Evolutionary conservation across 2,329 filamentous ascomycete species (phyloP).

Genomic region (Colletotrichum sp.): DNA sequence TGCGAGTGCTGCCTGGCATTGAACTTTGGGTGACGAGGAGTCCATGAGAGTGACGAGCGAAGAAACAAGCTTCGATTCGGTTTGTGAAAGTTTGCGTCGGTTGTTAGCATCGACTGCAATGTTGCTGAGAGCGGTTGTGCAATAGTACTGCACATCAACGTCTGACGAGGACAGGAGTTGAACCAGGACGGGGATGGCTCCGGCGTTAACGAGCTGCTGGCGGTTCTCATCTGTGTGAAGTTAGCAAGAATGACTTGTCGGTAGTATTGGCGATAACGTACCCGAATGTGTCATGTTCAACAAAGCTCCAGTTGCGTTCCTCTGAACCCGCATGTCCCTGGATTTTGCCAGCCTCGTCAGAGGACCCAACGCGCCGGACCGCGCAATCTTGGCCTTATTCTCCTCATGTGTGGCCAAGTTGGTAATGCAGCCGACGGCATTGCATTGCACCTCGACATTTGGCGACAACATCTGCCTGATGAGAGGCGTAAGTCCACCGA

Average conservation of each 20-base stretch:
- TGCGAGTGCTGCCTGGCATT: constrained; percentile 94
- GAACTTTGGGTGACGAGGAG: constrained; percentile 94
- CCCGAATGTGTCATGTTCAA: constrained; percentile 99
- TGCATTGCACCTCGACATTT: constrained; percentile 99
- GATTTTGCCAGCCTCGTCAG: constrained; percentile 93
- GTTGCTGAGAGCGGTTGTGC: constrained; percentile 97
- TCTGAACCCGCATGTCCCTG: constrained; percentile 97
- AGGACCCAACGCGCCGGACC: constrained; percentile 89
- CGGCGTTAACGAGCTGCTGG: constrained; percentile 95
- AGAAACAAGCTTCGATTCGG: constrained; percentile 89
- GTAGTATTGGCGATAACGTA: constrained; percentile 47
- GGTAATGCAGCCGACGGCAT: constrained; percentile 98
- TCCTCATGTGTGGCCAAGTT: constrained; percentile 98
- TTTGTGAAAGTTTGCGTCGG: constrained; percentile 87
- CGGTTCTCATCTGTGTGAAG: constrained; percentile 82
- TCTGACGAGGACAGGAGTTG: constrained; percentile 91
- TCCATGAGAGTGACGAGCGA: constrained; percentile 97
- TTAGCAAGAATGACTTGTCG: constrained; percentile 12
- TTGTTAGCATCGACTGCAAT: constrained; percentile 95
- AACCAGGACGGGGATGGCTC: constrained; percentile 96
- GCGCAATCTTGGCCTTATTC: constrained; percentile 98
- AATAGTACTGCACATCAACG: constrained; percentile 99
- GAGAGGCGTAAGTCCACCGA: constrained; percentile 87
- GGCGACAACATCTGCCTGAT: constrained; percentile 98
- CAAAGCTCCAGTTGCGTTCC: constrained; percentile 94